These are phyloP conservation scores for Suillus paluster DNA, from an alignment of 768 basidiomycete genomes.

Conservation along the genomic window DNA sequence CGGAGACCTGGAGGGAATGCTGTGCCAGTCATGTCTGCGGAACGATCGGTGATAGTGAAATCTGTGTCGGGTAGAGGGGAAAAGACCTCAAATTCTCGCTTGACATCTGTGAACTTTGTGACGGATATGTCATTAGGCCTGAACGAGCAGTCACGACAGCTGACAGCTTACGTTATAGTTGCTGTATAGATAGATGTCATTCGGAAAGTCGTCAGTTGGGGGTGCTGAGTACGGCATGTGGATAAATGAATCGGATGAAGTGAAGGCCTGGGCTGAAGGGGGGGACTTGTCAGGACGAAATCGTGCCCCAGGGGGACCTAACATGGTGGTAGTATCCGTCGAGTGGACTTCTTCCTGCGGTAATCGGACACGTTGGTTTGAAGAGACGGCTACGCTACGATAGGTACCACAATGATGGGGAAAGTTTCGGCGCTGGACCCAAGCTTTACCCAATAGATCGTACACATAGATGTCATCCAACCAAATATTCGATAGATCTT, in stretches of 20 bases:
- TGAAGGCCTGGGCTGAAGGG: slow-evolving; percentile 49
- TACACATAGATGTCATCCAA: slow-evolving; percentile 92
- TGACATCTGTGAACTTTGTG: slow-evolving; percentile 87
- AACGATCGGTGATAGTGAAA: slow-evolving; percentile 82
- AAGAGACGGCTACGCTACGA: slow-evolving; percentile 88
- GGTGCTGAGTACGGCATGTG: slow-evolving; percentile 79
- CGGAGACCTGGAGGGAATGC: slow-evolving; percentile 93
- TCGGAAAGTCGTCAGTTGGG: slow-evolving; percentile 75
- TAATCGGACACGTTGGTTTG: slow-evolving; percentile 66
- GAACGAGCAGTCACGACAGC: slow-evolving; percentile 11
- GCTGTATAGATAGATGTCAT: slow-evolving; percentile 90
- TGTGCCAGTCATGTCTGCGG: slow-evolving; percentile 76
- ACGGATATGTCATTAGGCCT: slow-evolving; percentile 14
- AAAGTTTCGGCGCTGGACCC: slow-evolving; percentile 82
- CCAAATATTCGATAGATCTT: slow-evolving; percentile 93
- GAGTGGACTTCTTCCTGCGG: slow-evolving; percentile 61
- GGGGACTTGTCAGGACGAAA: slow-evolving; percentile 56
- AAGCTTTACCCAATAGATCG: slow-evolving; percentile 71
- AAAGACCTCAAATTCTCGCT: slow-evolving; percentile 92
- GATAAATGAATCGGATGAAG: slow-evolving; percentile 60
- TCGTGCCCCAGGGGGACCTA: slow-evolving; percentile 61
- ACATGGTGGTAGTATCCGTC: slow-evolving; percentile 43
- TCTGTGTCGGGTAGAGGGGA: slow-evolving; percentile 76
- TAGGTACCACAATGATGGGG: slow-evolving; percentile 97
- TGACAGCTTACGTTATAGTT: slow-evolving; percentile 84